phyloP scores from a whole-genome alignment of 1,139 yeast genomes.

The Candida frijolesensis region DNA sequence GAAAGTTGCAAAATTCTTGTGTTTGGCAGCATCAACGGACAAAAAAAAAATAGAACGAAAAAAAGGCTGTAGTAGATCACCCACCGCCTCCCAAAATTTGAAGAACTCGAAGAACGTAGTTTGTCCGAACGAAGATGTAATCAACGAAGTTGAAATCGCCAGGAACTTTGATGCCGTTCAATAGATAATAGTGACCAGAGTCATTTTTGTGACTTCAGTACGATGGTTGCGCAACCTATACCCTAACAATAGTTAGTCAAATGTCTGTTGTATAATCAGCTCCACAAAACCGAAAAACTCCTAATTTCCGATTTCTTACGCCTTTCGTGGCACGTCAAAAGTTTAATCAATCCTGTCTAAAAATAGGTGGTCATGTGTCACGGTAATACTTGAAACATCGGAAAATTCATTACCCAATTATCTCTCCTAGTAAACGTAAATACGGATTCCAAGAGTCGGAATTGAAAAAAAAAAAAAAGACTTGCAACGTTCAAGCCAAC shows the following conservation, averaged over 20 bases:
- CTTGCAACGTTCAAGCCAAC: not conserved
- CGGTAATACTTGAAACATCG: too few relatives aligned
- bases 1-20: not conserved
- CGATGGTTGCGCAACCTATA: not conserved
- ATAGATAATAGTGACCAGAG: not conserved
- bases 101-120: too few relatives aligned
- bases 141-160: not conserved
- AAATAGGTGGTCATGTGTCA: not conserved
- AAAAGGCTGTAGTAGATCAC: not conserved
- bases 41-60: not conserved
- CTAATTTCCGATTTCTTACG: not conserved
- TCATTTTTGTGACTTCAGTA: not conserved
- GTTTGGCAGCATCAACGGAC: not conserved
- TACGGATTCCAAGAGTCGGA: too few relatives aligned
- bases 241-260: not conserved
- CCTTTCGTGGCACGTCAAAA: conserved; percentile 2
- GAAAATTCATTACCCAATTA: not conserved
- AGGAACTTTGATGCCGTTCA: conserved; percentile 1
- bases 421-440: not conserved
- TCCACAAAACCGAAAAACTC: not conserved
- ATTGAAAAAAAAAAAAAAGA: not conserved
- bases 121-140: not conserved
- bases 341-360: not conserved
- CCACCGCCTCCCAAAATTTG: too few relatives aligned
- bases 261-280: not conserved